Evolutionary conservation across 2,329 filamentous ascomycete species (phyloP).

Genomic region (Colletotrichum orchidophilum): DNA sequence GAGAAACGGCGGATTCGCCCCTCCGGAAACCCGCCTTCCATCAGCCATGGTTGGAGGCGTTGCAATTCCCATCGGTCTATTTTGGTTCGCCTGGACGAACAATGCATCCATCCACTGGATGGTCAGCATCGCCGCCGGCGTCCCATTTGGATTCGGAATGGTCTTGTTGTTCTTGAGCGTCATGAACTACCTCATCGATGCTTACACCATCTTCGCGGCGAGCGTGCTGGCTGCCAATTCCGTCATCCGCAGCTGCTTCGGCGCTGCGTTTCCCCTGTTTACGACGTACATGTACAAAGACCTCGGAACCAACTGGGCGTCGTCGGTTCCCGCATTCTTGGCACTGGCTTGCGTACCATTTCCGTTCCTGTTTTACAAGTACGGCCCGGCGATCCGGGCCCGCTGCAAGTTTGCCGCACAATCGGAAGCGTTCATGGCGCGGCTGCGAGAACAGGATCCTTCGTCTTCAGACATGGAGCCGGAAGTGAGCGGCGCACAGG

Average conservation of each 20-base stretch:
- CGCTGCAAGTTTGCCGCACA: constrained; percentile 65
- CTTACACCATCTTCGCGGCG: constrained; percentile 76
- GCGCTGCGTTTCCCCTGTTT: constrained; percentile 78
- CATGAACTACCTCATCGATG: constrained; percentile 66
- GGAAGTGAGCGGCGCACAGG: constrained; percentile 30
- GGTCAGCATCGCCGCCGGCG: constrained; percentile 49
- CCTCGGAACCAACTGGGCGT: constrained; percentile 80
- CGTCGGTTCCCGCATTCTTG: constrained; percentile 77
- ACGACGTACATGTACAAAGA: constrained; percentile 66
- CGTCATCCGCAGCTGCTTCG: constrained; percentile 76
- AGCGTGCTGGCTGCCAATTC: constrained; percentile 78
- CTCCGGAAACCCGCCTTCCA: constrained; percentile 66
- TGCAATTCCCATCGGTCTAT: constrained; percentile 61
- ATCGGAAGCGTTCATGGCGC: constrained; percentile 67
- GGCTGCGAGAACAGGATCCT: constrained; percentile 43
- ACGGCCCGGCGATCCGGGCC: constrained; percentile 62
- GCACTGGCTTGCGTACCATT: constrained; percentile 77
- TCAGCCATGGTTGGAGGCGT: constrained; percentile 63
- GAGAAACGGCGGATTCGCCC: constrained; percentile 56
- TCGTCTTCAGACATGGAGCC: constrained; percentile 7
- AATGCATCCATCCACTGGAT: constrained; percentile 58
- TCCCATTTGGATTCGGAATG: constrained; percentile 46
- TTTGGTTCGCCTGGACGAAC: constrained; percentile 68
- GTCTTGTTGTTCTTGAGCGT: constrained; percentile 64
- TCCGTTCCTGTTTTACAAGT: constrained; percentile 80